Percentiles rank a stretch among this genome's conserved stretches.
Conservation (phyloP, 192 early-diverging fungal species). For the Paraglomus occultum region DNA sequence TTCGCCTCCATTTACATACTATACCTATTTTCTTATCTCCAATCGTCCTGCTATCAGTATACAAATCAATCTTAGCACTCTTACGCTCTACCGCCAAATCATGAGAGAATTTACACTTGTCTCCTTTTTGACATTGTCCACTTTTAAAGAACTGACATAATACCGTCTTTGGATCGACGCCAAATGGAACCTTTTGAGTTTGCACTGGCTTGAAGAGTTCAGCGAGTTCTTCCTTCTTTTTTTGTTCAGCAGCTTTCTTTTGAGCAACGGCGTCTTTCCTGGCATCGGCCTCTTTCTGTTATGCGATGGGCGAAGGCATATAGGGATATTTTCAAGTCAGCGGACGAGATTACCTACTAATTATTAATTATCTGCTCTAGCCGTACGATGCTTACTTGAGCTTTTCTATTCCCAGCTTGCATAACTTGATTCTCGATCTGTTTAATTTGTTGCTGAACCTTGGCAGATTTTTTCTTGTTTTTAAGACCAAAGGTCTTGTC, state of each 20-base stretch:
- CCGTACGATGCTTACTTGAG: slow-evolving; percentile 34
- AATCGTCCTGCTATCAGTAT: slow-evolving; percentile 79
- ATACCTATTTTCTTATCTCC: slow-evolving; percentile 55
- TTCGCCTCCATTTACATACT: slow-evolving; percentile 17
- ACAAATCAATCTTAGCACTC: slow-evolving; percentile 88
- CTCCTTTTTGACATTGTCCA: slow-evolving; percentile 87
- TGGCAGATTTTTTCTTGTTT: slow-evolving; percentile 96
- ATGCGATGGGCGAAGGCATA: no score
- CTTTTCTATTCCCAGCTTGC: slow-evolving; percentile 54
- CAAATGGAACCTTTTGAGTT: slow-evolving; percentile 96
- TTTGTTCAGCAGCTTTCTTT: slow-evolving; percentile 79
- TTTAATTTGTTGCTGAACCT: slow-evolving; percentile 88
- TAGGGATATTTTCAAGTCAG: no score
- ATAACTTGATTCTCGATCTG: slow-evolving; percentile 85
- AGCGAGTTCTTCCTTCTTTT: slow-evolving; percentile 86
- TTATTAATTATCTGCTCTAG: neutral
- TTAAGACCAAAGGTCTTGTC: slow-evolving; percentile 99
- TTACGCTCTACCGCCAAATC: slow-evolving; percentile 89
- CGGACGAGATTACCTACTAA: no score
- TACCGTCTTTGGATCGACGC: slow-evolving; percentile 94
- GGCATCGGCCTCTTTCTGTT: slow-evolving; percentile 63
- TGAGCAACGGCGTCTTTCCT: slow-evolving; percentile 55
- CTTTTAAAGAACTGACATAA: slow-evolving; percentile 91
- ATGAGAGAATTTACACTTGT: slow-evolving; percentile 98
- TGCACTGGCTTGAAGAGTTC: slow-evolving; percentile 90